phyloP scores from a whole-genome alignment of 352 stramenopile species.

The Phytophthora europaea region DNA sequence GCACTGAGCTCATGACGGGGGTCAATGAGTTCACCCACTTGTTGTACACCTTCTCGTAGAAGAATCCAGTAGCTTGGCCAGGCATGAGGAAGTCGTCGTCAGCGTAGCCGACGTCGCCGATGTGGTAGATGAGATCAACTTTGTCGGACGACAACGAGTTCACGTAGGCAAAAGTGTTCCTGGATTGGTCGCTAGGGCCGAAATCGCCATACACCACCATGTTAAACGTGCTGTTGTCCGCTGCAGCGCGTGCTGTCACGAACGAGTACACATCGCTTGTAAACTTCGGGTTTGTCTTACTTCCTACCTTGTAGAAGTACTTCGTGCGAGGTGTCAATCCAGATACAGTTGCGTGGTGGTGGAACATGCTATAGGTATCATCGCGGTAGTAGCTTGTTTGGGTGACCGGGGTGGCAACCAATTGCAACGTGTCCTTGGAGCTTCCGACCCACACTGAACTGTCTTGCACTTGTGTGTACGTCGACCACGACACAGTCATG shows the following conservation, averaged over 20 bases:
- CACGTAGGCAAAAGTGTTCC: constrained; percentile 39
- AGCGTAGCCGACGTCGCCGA: constrained; percentile 66
- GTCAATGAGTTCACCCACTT: constrained; percentile 72
- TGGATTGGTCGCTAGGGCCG: constrained; percentile 43
- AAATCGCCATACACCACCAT: constrained; percentile 59
- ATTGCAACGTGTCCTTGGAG: constrained; percentile 20
- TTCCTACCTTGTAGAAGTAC: neutral
- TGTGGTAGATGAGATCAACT: constrained; percentile 67
- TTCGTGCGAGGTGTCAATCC: constrained; percentile 23
- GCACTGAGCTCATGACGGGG: constrained; percentile 48
- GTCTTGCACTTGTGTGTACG: constrained; percentile 40
- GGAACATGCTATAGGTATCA: constrained; percentile 44
- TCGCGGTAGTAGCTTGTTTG: constrained; percentile 50
- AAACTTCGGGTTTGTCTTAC: constrained; percentile 22
- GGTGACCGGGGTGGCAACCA: constrained; percentile 9
- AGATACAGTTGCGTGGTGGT: constrained; percentile 39
- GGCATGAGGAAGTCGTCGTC: constrained; percentile 36
- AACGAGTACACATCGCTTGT: constrained; percentile 27
- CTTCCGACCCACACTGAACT: constrained; percentile 48
- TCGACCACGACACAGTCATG: constrained; percentile 58
- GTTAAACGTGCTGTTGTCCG: constrained; percentile 41
- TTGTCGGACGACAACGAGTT: constrained; percentile 27
- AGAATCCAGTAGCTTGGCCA: constrained; percentile 57
- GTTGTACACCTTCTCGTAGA: constrained; percentile 87
- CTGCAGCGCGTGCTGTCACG: constrained; percentile 23